These are phyloP conservation scores for Xylaria telfairii DNA, from an alignment of 495 filamentous ascomycete species.

Conservation along the genomic window DNA sequence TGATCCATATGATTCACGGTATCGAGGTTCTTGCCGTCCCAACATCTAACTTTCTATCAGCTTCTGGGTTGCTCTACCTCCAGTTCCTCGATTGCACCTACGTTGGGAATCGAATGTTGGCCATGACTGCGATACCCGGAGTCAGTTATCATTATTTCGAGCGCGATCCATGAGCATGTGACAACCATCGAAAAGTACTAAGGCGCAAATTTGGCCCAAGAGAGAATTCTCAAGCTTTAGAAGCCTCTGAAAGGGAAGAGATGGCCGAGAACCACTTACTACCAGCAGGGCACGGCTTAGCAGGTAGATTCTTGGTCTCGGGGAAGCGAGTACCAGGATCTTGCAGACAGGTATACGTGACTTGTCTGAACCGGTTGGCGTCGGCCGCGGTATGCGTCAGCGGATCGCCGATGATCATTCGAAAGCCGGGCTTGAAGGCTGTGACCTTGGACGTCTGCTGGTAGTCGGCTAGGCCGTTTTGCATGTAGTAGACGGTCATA, in stretches of 20 bases:
- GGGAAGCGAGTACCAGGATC: slow-evolving; percentile 28
- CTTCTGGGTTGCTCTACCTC: not conserved
- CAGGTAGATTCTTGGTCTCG: slow-evolving; percentile 36
- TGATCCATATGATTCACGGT: slow-evolving; percentile 41
- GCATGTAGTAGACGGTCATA: slow-evolving; percentile 51
- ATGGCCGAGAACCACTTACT: not conserved
- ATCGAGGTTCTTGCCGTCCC: slow-evolving; percentile 46
- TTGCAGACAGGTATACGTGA: slow-evolving; percentile 39
- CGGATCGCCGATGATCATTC: slow-evolving; percentile 40
- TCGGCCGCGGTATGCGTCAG: slow-evolving; percentile 34
- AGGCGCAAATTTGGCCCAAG: not conserved
- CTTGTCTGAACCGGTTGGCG: slow-evolving; percentile 34
- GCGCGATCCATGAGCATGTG: not conserved
- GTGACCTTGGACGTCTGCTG: slow-evolving; percentile 43
- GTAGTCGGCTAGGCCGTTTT: slow-evolving; percentile 41
- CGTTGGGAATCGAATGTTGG: slow-evolving; percentile 46
- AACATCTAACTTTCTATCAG: slow-evolving; percentile 30
- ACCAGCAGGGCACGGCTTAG: slow-evolving; percentile 32
- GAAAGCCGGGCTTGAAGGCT: slow-evolving; percentile 45
- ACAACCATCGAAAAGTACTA: not conserved
- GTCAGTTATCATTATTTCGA: slow-evolving; percentile 5
- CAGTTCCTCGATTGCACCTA: slow-evolving; percentile 23
- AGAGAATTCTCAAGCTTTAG: not conserved
- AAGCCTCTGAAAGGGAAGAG: not conserved
- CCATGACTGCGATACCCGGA: slow-evolving; percentile 32